Evolutionary conservation across 2,329 filamentous ascomycete species (phyloP), one percentile per base, ranked within the genome.

Genomic region (Torrubiella hemipterigena): DNA sequence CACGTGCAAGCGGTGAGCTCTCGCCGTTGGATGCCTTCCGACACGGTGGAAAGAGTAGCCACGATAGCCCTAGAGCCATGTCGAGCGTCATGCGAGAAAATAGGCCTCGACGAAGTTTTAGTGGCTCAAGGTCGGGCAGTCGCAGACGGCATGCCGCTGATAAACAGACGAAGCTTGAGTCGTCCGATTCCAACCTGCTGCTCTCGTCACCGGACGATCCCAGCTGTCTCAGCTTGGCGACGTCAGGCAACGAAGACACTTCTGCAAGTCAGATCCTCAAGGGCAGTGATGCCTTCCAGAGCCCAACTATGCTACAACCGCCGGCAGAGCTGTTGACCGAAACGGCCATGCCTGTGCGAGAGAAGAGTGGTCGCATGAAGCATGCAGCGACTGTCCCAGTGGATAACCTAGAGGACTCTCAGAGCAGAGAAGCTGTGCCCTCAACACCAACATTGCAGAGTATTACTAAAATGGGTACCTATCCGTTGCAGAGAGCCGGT

Each of bases 261-360:
- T 93, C 87, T 4, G 89, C 83, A 3, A 96, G 89, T 50, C 86
- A 94, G 53, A 95, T 96, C 22, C 60, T 98, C 7, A 72, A 74
- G 32, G 76, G 82, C 20, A 95, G 86, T 43, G 84, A 91, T 43
- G 81, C 95, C 7, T 96, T 98, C 46, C 77, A 81, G 42, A 78
- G 77, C 17, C 85, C 84, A 15, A 79, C 77, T 1, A 69, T 84
- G 42, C 61, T 57, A 11, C 58, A 58, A 7, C 61, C 63, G 2
- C 44, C 40, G 6, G 23, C 30, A 85, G 12, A 82, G n/a, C n/a
- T n/a, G n/a, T n/a, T n/a, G n/a, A n/a, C n/a, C n/a, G n/a, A n/a
- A n/a, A n/a, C n/a, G n/a, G n/a, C n/a, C n/a, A n/a, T n/a, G n/a
- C n/a, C n/a, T n/a, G n/a, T n/a, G n/a, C n/a, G n/a, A n/a, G n/a